Percentiles rank a stretch among this genome's conserved stretches.
phyloP scores from a whole-genome alignment of 352 stramenopile genomes.

The Phytophthora fragariae region DNA sequence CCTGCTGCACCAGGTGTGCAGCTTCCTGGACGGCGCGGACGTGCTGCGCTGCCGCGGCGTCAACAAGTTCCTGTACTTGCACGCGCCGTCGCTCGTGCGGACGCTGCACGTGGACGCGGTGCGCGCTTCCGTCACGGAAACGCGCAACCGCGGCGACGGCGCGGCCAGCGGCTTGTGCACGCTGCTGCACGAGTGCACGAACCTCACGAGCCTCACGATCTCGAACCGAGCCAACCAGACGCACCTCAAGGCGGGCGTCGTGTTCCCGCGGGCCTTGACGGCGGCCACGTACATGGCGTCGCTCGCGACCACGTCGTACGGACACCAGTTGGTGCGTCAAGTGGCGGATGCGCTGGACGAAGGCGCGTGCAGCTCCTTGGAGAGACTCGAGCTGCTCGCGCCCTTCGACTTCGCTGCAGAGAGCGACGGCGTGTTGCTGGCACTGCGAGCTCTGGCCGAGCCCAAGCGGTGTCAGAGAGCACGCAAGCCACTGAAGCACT shows the following conservation, averaged over 20 bases:
- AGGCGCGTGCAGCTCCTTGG: constrained; percentile 48
- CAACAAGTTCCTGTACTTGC: constrained; percentile 58
- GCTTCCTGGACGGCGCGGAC: constrained; percentile 61
- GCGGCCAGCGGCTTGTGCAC: constrained; percentile 20
- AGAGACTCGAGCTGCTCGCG: constrained; percentile 50
- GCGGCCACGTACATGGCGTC: constrained; percentile 29
- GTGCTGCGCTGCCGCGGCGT: constrained; percentile 51
- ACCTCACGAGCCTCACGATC: constrained; percentile 55
- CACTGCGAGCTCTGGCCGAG: constrained; percentile 43
- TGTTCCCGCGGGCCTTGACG: constrained; percentile 45
- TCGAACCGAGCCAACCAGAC: constrained; percentile 53
- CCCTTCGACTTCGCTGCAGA: constrained; percentile 75
- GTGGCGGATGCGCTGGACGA: constrained; percentile 43
- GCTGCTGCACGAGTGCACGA: constrained; percentile 51
- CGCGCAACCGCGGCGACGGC: constrained; percentile 22
- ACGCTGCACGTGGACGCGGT: constrained; percentile 54
- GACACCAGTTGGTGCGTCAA: constrained; percentile 50
- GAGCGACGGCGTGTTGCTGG: constrained; percentile 51
- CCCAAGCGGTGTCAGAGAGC: background rate
- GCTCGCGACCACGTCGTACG: constrained; percentile 41
- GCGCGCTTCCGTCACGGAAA: constrained; percentile 3
- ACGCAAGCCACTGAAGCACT: constrained; percentile 28
- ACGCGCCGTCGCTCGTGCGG: constrained; percentile 54
- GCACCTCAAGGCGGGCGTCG: constrained; percentile 46
- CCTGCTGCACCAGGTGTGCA: constrained; percentile 62